Evolutionary conservation across 2,329 filamentous ascomycete species (phyloP), one percentile per base, ranked within the genome.

Genomic region (Diplodia intermedia): DNA sequence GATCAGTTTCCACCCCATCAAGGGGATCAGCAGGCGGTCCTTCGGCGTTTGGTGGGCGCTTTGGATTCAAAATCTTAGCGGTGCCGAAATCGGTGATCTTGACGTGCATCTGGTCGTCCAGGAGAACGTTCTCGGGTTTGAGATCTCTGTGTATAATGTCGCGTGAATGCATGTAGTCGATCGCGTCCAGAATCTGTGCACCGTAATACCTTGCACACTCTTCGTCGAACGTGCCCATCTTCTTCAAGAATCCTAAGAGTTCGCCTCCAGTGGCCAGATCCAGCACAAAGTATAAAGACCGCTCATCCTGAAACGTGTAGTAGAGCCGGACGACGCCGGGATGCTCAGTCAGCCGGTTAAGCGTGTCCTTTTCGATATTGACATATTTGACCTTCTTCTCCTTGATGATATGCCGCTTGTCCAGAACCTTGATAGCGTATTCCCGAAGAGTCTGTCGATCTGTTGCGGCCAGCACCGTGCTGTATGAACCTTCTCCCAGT

Each of bases 371-470:
- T 80, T 99, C 95, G 74, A 99, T 99, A 80, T 98, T 99, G 80
- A 99, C 95, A 76, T 99, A 99, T 85, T 99, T 99, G 76, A 99
- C 97, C 85, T 99, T 99, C 81, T 97, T 98, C 82, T 99, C 95
- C 81, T 98, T 99, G 84, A 99, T 99, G 76, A 99, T 99, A 79
- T 99, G 95, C 75, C 93, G 89, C 82, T 99, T 99, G 81, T 99
- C 95, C 56, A 99, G 87, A 18, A 99, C 94, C 79, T 99, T 99
- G 81, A 99, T 94, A 31, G 95, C 95, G 76, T 98, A 98, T 79
- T 99, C 94, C 75, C 97, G 97, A 68, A 96, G 83, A 1, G 93
- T 97, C 79, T 97, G 93, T 70, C 94, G 89, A 79, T 99, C 95
- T 4, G 93, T 97, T 47, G 94, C 95, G 65, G 95, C 88, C 71